Evolutionary conservation across 306 rosid species (phyloP).

Genomic region (Mimosa bimucronata): DNA sequence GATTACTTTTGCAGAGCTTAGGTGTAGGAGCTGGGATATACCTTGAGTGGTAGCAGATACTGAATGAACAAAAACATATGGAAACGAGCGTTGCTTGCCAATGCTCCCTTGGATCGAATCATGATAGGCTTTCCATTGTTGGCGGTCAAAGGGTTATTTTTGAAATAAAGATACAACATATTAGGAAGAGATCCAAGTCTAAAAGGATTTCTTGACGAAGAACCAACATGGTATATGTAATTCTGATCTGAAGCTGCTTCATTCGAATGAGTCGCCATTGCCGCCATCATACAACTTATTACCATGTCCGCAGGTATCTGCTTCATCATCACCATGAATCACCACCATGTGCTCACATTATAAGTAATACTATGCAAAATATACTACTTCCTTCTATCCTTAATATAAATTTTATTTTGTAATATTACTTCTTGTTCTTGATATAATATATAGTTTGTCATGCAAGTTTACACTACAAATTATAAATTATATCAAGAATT

Average conservation of each 20-base stretch:
- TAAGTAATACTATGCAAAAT: background rate
- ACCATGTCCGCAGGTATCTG: constrained; percentile 60
- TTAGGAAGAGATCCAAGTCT: background rate
- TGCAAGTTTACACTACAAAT: too few relatives aligned
- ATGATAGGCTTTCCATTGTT: constrained; percentile 23
- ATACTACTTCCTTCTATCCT: too few relatives aligned
- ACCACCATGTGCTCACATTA: background rate
- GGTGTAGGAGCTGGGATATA: background rate
- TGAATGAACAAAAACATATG: background rate
- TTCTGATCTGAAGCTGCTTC: background rate
- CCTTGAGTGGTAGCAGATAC: background rate
- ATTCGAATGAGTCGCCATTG: constrained; percentile 36
- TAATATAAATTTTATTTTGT: too few relatives aligned
- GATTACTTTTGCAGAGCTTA: too few relatives aligned
- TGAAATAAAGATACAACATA: constrained; percentile 12
- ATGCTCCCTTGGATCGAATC: background rate
- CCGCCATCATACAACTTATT: constrained; percentile 44
- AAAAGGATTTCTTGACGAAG: constrained; percentile 42
- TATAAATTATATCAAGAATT: too few relatives aligned
- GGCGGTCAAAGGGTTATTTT: constrained; percentile 32
- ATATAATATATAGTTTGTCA: too few relatives aligned
- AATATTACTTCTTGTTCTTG: too few relatives aligned
- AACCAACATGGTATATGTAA: constrained; percentile 44
- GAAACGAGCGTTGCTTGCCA: background rate
- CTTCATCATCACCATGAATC: constrained; percentile 7